A percentile compares a stretch with the other conserved stretches of the same genome.
Conservation (phyloP, 768 basidiomycete species). For the Lentinula sp. region DNA sequence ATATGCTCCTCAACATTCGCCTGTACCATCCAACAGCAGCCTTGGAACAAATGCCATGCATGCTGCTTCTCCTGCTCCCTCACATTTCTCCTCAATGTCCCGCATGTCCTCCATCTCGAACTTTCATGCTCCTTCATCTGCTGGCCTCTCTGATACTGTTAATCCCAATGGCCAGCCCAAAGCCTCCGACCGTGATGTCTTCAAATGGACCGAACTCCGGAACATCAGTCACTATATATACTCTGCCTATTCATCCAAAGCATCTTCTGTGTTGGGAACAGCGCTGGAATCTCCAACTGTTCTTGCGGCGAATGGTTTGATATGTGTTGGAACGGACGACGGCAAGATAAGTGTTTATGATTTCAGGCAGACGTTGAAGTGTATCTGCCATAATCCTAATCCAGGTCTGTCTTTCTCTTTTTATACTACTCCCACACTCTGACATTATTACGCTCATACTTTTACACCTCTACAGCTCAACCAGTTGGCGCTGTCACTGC, state of each 20-base stretch:
- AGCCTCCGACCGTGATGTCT: conserved; percentile 45
- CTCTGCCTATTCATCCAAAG: conserved; percentile 46
- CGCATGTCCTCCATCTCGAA: conserved; percentile 59
- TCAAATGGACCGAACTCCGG: conserved; percentile 71
- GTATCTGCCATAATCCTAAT: conserved; percentile 68
- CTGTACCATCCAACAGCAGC: conserved; percentile 34
- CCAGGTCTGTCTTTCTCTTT: conserved; percentile 38
- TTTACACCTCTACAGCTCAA: conserved; percentile 36
- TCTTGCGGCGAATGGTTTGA: conserved; percentile 77
- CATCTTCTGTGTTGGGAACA: conserved; percentile 55
- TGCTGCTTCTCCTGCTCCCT: conserved; percentile 48
- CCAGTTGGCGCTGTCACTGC: conserved; percentile 78
- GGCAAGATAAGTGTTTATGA: conserved; percentile 83
- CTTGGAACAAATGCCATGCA: conserved; percentile 35
- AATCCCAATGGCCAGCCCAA: conserved; percentile 12
- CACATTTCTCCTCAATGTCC: conserved; percentile 68
- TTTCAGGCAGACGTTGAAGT: conserved; percentile 80
- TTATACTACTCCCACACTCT: background rate
- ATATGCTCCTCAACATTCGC: conserved; percentile 42
- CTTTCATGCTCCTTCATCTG: conserved; percentile 24
- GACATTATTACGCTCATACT: background rate
- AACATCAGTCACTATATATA: conserved; percentile 54
- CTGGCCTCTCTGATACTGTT: conserved; percentile 14
- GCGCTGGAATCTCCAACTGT: conserved; percentile 68
- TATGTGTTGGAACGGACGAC: conserved; percentile 81